Conservation (phyloP, 1,284 basidiomycete species). For the Volvariella surrecta region DNA sequence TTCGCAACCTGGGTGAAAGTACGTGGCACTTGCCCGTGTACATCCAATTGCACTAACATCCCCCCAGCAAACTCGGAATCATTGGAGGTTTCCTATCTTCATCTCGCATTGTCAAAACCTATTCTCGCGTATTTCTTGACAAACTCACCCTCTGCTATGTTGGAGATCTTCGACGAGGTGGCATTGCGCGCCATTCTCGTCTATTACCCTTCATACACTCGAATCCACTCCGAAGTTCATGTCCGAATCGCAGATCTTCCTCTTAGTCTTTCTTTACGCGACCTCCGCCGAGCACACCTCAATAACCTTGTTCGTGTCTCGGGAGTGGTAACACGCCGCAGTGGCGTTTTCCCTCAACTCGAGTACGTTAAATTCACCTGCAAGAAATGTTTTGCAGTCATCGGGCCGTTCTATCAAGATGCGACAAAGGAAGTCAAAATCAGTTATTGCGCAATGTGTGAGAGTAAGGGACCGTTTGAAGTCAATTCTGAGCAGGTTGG, state of each 20-base stretch:
- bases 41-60: slow-evolving; percentile 5
- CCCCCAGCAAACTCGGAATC: slow-evolving; percentile 88
- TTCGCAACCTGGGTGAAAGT: slow-evolving; percentile 94
- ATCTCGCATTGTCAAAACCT: slow-evolving; percentile 85
- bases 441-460: slow-evolving; percentile 91
- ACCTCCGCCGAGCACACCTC: slow-evolving; percentile 86
- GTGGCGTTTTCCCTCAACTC: slow-evolving; percentile 96
- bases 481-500: slow-evolving; percentile 93
- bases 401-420: slow-evolving; percentile 98
- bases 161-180: slow-evolving; percentile 93
- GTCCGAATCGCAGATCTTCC: slow-evolving; percentile 95
- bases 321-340: slow-evolving; percentile 95
- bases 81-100: slow-evolving; percentile 92
- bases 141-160: slow-evolving; percentile 90
- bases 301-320: slow-evolving; percentile 94
- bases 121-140: slow-evolving; percentile 96
- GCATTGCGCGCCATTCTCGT: slow-evolving; percentile 91
- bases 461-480: slow-evolving; percentile 89
- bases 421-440: slow-evolving; percentile 91
- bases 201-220: slow-evolving; percentile 94
- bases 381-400: slow-evolving; percentile 81
- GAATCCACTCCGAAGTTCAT: slow-evolving; percentile 97
- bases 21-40: slow-evolving; percentile 21
- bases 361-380: slow-evolving; percentile 99
- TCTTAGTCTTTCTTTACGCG: slow-evolving; percentile 82